Evolutionary conservation across 345 rosid species (phyloP).

Genomic region (Draba incana): DNA sequence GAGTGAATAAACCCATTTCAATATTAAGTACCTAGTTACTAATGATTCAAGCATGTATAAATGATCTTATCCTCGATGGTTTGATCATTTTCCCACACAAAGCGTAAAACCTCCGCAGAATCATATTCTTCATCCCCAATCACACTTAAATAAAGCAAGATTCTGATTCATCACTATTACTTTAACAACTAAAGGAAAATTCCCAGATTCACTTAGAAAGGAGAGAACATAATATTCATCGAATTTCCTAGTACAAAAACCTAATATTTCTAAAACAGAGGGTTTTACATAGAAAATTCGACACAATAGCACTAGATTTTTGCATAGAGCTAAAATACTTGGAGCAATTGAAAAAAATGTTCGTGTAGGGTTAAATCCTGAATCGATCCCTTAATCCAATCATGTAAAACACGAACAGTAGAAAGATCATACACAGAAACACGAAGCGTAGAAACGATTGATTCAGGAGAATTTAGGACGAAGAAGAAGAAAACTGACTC

Average conservation of each 20-base stretch:
- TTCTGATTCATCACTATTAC: slow-evolving; percentile 1
- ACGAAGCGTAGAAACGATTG: not conserved
- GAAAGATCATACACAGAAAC: not conserved
- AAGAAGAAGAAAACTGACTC: slow-evolving; percentile 34
- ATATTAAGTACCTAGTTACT: not conserved
- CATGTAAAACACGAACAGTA: slow-evolving; percentile 3
- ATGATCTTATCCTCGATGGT: too few species aligned
- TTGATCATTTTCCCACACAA: not conserved
- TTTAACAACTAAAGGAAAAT: slow-evolving; percentile 1
- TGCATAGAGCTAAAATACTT: not conserved
- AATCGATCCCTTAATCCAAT: not conserved
- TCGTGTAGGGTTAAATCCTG: slow-evolving; percentile 13
- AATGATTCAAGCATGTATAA: slow-evolving; percentile 10
- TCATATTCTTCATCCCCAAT: slow-evolving; percentile 18
- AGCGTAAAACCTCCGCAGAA: slow-evolving; percentile 30
- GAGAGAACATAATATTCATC: not conserved
- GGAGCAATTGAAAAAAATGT: not conserved
- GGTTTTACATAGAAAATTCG: not conserved
- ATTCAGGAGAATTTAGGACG: not conserved
- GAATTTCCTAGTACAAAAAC: not conserved
- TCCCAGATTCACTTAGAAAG: slow-evolving; percentile 17
- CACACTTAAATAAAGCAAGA: slow-evolving; percentile 19
- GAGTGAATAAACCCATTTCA: slow-evolving; percentile 25
- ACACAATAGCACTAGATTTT: not conserved
- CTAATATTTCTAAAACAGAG: too few species aligned